A percentile compares a stretch with the other conserved stretches of the same genome.
Evolutionary conservation across 2,329 filamentous ascomycete species (phyloP).

Genomic region (Aspergillus carbonarius): DNA sequence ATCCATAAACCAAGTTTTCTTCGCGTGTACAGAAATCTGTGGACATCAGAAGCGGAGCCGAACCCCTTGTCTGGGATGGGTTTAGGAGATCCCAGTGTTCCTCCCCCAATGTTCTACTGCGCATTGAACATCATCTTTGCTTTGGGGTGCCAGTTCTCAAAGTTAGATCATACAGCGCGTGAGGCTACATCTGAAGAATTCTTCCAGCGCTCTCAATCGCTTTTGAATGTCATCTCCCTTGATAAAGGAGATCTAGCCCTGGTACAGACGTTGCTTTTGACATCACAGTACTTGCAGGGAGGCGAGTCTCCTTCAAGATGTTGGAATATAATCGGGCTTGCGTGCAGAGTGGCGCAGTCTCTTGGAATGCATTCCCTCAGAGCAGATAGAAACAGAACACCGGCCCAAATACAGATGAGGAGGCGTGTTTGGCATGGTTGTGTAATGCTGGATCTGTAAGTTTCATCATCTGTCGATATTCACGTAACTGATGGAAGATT

Average conservation of each 20-base stretch:
- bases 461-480: background rate
- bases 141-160: background rate
- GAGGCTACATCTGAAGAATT: background rate
- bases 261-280: background rate
- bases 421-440: background rate
- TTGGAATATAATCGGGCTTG: background rate
- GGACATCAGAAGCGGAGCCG: background rate
- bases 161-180: background rate
- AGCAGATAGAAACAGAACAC: background rate
- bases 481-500: background rate
- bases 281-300: background rate
- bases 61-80: background rate
- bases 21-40: background rate
- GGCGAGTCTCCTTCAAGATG: background rate
- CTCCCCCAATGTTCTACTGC: background rate
- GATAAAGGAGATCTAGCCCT: background rate
- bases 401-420: background rate
- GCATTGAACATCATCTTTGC: background rate
- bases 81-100: background rate
- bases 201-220: background rate
- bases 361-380: background rate
- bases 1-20: background rate
- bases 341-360: background rate
- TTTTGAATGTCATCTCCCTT: background rate
- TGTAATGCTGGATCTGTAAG: background rate